Percentiles rank a stretch among this genome's conserved stretches.
phyloP scores from a whole-genome alignment of 1,284 basidiomycete genomes.

The Trametes hirsuta region DNA sequence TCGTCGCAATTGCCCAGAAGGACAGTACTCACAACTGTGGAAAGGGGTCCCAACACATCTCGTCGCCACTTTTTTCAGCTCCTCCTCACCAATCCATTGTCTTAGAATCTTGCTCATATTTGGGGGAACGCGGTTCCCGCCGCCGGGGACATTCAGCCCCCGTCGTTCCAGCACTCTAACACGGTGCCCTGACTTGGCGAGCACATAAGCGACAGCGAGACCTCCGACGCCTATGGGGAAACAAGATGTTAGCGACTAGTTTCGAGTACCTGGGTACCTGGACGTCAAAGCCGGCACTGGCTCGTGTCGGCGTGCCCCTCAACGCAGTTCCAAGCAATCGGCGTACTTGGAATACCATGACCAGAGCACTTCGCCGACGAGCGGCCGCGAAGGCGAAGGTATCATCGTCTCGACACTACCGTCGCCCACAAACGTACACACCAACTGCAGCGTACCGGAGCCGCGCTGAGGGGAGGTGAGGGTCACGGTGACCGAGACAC shows the following conservation, averaged over 20 bases:
- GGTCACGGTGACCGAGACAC: background rate
- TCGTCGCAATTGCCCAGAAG: background rate
- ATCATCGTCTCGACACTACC: background rate
- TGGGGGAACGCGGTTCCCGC: conserved; percentile 53
- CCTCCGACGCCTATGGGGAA: conserved; percentile 40
- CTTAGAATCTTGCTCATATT: conserved; percentile 55
- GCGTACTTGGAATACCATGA: background rate
- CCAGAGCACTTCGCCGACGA: background rate
- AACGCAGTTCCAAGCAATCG: too few species aligned
- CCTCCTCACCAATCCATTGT: conserved; percentile 52
- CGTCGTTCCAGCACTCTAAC: conserved; percentile 53
- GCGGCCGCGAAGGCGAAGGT: background rate
- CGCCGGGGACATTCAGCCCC: conserved; percentile 37
- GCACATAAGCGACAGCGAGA: conserved; percentile 53
- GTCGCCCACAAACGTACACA: conserved; percentile 1
- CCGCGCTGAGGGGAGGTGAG: too few species aligned
- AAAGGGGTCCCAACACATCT: conserved; percentile 35
- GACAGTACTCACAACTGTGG: conserved; percentile 32
- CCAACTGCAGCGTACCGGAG: too few species aligned
- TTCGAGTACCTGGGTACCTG: background rate
- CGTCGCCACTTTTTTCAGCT: conserved; percentile 36
- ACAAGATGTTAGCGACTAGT: background rate
- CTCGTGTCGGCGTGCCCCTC: too few species aligned
- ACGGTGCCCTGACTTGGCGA: conserved; percentile 52
- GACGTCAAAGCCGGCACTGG: too few species aligned